phyloP scores from a whole-genome alignment of 805 yeast genomes.

The Debaryomyces castellii region DNA sequence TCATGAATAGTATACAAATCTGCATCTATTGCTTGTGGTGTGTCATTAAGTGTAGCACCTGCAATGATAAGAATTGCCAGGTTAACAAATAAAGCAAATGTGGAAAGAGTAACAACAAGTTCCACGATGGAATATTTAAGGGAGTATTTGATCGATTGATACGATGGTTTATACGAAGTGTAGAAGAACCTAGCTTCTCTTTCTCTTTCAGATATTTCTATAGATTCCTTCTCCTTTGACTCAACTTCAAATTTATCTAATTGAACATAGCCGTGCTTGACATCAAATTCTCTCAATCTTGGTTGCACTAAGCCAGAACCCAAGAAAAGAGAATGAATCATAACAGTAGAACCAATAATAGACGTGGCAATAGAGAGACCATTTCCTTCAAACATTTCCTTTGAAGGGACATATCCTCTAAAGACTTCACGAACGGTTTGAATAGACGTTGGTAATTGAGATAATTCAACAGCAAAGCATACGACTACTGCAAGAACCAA shows the following conservation, averaged over 20 bases:
- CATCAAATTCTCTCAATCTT: slow-evolving; percentile 45
- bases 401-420: slow-evolving; percentile 45
- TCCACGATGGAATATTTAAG: slow-evolving; percentile 73
- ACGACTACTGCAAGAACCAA: slow-evolving; percentile 44
- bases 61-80: slow-evolving; percentile 80
- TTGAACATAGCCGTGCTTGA: slow-evolving; percentile 31
- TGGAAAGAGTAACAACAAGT: slow-evolving; percentile 64
- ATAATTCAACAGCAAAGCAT: slow-evolving; percentile 46
- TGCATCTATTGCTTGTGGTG: slow-evolving; percentile 74
- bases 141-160: slow-evolving; percentile 70
- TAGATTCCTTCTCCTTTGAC: slow-evolving; percentile 1
- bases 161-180: slow-evolving; percentile 62
- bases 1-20: slow-evolving; percentile 77
- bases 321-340: slow-evolving; percentile 50
- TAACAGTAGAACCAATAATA: slow-evolving; percentile 50
- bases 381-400: slow-evolving; percentile 38
- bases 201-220: slow-evolving; percentile 9
- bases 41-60: slow-evolving; percentile 71
- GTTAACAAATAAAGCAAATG: slow-evolving; percentile 85
- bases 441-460: slow-evolving; percentile 29
- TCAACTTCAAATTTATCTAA: slow-evolving; percentile 15
- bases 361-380: slow-evolving; percentile 50
- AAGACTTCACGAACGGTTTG: slow-evolving; percentile 31
- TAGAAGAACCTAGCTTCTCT: slow-evolving; percentile 32
- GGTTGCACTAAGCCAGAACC: slow-evolving; percentile 52